A percentile compares a stretch with the other conserved stretches of the same genome.
phyloP scores from a whole-genome alignment of 805 yeast species.

The Saturnispora sanitii region DNA sequence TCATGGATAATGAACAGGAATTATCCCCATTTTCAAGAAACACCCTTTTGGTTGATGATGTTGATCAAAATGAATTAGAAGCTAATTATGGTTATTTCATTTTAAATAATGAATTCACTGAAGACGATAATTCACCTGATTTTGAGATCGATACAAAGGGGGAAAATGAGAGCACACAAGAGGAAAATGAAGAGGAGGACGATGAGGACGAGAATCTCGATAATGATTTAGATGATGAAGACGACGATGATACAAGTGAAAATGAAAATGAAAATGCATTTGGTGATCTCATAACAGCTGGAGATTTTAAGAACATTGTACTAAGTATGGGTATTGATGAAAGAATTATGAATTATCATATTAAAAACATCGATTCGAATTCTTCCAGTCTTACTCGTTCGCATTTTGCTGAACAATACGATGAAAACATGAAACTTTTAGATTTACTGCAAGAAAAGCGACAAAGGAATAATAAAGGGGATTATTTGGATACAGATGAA shows the following conservation, averaged over 20 bases:
- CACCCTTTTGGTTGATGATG: background rate
- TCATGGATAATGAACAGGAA: background rate
- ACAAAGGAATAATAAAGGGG: constrained; percentile 5
- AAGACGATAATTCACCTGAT: constrained; percentile 1
- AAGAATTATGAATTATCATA: constrained; percentile 24
- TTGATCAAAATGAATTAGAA: constrained; percentile 6
- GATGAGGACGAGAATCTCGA: background rate
- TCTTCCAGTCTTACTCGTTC: constrained; percentile 22
- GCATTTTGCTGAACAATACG: constrained; percentile 17
- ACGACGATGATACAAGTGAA: background rate
- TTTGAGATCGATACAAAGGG: background rate
- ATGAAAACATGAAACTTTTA: constrained; percentile 19
- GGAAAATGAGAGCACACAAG: background rate
- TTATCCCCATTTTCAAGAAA: no score
- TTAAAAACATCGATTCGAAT: constrained; percentile 10
- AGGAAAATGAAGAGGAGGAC: background rate
- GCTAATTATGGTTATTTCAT: constrained; percentile 2
- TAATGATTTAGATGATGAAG: background rate
- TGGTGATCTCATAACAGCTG: constrained; percentile 17
- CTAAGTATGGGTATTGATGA: constrained; percentile 21
- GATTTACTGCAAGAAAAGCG: constrained; percentile 21
- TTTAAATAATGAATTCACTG: constrained; percentile 1
- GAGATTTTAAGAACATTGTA: constrained; percentile 19
- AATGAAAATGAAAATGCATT: constrained; percentile 5
- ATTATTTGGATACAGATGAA: constrained; percentile 15